Conservation (phyloP, 2,329 filamentous ascomycete species). For the Epichloe aotearoae region DNA sequence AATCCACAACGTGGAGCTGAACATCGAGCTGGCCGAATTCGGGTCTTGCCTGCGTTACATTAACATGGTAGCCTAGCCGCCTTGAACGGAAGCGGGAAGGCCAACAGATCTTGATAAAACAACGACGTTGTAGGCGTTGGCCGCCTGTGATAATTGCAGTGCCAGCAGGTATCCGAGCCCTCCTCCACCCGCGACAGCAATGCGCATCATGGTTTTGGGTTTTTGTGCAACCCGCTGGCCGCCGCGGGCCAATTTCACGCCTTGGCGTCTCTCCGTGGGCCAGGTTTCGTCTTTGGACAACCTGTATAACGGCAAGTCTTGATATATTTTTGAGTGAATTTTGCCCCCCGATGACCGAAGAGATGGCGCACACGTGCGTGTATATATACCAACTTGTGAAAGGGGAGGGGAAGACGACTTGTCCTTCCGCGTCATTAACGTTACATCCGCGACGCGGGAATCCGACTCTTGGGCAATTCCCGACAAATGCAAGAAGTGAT, state of each 20-base stretch:
- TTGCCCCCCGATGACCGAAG: slow-evolving; percentile 1
- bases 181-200: slow-evolving; percentile 33
- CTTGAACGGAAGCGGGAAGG: slow-evolving; percentile 1
- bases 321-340: slow-evolving; percentile 1
- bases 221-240: slow-evolving; percentile 7
- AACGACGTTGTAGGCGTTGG: slow-evolving; percentile 52
- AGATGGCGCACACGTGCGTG: slow-evolving; percentile 4
- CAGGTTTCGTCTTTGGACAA: background rate
- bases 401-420: slow-evolving; percentile 1
- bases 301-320: background rate
- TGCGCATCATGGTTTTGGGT: slow-evolving; percentile 30
- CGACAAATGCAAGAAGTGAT: slow-evolving; percentile 7
- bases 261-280: slow-evolving; percentile 4
- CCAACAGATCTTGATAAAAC: slow-evolving; percentile 47
- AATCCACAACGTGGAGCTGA: slow-evolving; percentile 58
- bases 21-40: slow-evolving; percentile 42
- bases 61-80: slow-evolving; percentile 7
- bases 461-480: slow-evolving; percentile 6
- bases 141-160: slow-evolving; percentile 41
- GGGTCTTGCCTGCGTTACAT: slow-evolving; percentile 33
- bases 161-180: slow-evolving; percentile 32
- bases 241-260: slow-evolving; percentile 6
- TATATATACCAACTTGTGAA: slow-evolving; percentile 7
- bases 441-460: slow-evolving; percentile 12
- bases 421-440: slow-evolving; percentile 13